These are phyloP conservation scores for Echinochloa phyllopogon DNA, from an alignment of 176 grass and related monocot species.

Conservation along the genomic window DNA sequence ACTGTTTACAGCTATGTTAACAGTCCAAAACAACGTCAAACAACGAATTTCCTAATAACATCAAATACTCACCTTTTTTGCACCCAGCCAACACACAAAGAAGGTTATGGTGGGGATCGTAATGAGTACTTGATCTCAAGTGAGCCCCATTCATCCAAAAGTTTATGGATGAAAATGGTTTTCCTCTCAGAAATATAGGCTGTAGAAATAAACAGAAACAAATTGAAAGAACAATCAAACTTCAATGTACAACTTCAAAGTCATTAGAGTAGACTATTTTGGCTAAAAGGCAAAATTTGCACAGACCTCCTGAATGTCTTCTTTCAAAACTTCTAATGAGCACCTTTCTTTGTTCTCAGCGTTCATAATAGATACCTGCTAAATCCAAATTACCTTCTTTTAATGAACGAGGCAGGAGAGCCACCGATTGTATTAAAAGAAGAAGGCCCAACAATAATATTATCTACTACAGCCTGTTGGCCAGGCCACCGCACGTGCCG, in stretches of 20 bases:
- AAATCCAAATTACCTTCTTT: constrained; percentile 23
- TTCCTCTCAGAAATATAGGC: constrained; percentile 74
- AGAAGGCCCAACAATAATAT: not conserved
- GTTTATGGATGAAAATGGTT: constrained; percentile 77
- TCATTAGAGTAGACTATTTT: constrained; percentile 35
- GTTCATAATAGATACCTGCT: constrained; percentile 79
- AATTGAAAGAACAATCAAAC: constrained; percentile 18
- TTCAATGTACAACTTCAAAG: constrained; percentile 34
- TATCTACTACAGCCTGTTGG: too few species aligned
- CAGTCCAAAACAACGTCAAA: constrained; percentile 26
- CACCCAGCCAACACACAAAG: constrained; percentile 85
- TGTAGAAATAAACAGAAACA: constrained; percentile 42
- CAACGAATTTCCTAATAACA: constrained; percentile 11
- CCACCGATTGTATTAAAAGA: not conserved
- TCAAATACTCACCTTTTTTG: constrained; percentile 74
- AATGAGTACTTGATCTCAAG: constrained; percentile 94
- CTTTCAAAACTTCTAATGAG: constrained; percentile 59
- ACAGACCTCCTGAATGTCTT: constrained; percentile 75
- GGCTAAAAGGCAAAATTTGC: constrained; percentile 21
- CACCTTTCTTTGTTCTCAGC: constrained; percentile 64
- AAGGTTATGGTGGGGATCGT: constrained; percentile 95
- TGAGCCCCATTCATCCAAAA: constrained; percentile 95
- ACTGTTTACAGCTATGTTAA: not conserved
- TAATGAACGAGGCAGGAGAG: not conserved
- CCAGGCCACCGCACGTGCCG: too few species aligned